Evolutionary conservation across 2,329 filamentous ascomycete species (phyloP).

Genomic region (Claviceps sp.): DNA sequence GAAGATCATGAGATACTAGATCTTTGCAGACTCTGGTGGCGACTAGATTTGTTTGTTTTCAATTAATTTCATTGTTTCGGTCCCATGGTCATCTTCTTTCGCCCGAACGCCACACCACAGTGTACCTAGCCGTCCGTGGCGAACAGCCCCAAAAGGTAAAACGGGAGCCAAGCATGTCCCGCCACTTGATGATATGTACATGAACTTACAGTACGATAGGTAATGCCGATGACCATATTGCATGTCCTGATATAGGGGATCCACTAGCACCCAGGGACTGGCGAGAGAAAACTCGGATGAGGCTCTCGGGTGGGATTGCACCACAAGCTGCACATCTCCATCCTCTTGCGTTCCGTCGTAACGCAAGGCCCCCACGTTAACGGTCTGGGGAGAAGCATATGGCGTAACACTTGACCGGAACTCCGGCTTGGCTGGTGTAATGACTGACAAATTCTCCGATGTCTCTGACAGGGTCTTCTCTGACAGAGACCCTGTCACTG

Average conservation of each 20-base stretch:
- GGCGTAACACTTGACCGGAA: constrained; percentile 1
- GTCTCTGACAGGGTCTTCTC: constrained; percentile 7
- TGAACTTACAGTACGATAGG: constrained; percentile 26
- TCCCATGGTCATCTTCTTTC: neutral
- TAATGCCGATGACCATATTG: constrained; percentile 30
- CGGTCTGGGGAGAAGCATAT: constrained; percentile 2
- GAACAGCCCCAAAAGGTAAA: neutral
- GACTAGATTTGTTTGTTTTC: constrained; percentile 21
- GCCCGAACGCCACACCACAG: constrained; percentile 4
- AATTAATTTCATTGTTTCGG: neutral
- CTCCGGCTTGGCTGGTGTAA: neutral
- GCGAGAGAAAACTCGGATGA: constrained; percentile 10
- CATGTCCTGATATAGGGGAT: constrained; percentile 39
- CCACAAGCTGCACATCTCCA: constrained; percentile 16
- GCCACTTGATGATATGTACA: constrained; percentile 1
- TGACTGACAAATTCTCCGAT: constrained; percentile 6
- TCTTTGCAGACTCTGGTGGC: constrained; percentile 37
- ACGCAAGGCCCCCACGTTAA: neutral
- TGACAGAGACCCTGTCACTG: constrained; percentile 1
- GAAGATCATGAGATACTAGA: constrained; percentile 33
- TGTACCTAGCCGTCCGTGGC: neutral
- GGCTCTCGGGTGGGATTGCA: constrained; percentile 9
- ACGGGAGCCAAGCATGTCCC: neutral
- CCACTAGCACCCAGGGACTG: constrained; percentile 26
- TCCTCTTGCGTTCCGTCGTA: constrained; percentile 4